phyloP scores from a whole-genome alignment of 148 eudicot species.

The Chenopodium berlandieri region DNA sequence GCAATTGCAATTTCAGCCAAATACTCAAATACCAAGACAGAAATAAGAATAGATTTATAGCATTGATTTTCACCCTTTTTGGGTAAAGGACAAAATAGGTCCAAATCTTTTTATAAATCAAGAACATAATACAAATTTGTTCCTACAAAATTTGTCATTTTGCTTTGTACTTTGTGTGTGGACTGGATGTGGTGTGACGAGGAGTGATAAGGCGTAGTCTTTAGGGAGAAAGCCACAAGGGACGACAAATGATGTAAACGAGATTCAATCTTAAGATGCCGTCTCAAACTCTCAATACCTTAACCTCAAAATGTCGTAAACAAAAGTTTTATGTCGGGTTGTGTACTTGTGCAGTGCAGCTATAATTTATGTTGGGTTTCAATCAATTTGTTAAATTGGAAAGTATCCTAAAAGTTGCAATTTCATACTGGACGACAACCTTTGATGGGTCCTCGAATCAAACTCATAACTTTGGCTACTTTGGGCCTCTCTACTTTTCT shows the following conservation, averaged over 20 bases:
- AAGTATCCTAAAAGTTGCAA: not conserved
- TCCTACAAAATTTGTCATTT: not conserved
- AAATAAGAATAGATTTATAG: not conserved
- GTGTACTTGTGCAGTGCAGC: no score
- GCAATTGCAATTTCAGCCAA: not conserved
- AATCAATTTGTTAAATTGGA: not conserved
- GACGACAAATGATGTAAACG: no score
- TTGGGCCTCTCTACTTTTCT: not conserved
- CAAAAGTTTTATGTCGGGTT: no score
- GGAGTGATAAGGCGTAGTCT: no score
- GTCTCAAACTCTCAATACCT: no score
- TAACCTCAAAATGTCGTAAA: no score
- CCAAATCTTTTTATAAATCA: not conserved
- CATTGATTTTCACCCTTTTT: not conserved
- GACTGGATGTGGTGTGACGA: not conserved
- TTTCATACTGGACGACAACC: not conserved
- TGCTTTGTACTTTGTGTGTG: not conserved
- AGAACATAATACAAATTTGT: not conserved
- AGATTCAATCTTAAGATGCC: no score
- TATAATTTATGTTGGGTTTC: not conserved
- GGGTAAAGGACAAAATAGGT: conserved; percentile 6
- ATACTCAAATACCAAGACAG: conserved; percentile 1
- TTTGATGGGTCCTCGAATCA: not conserved
- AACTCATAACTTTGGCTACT: conserved; percentile 7
- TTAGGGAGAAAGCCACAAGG: no score